Percentiles rank a stretch among this genome's conserved stretches.
Conservation (phyloP, 805 yeast genomes). For the Wickerhamiella nectarea region DNA sequence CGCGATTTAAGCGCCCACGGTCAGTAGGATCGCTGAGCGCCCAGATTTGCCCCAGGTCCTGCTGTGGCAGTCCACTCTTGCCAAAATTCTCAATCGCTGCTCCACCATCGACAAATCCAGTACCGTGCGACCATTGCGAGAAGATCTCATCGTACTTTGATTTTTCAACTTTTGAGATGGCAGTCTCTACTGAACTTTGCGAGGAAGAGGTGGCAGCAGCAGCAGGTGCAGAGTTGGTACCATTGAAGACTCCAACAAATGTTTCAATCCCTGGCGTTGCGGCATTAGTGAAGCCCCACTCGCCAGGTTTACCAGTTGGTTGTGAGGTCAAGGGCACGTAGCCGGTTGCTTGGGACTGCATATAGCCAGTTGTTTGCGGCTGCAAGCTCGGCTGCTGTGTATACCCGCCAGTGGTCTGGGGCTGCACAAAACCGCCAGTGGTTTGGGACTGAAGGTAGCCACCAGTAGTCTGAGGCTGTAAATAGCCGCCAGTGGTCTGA, state of each 20-base stretch:
- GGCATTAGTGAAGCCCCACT: slow-evolving; percentile 67
- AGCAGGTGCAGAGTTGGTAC: slow-evolving; percentile 31
- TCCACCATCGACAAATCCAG: slow-evolving; percentile 64
- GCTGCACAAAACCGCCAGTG: slow-evolving; percentile 14
- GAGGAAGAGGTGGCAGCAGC: too few species aligned
- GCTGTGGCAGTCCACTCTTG: slow-evolving; percentile 76
- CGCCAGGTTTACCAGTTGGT: slow-evolving; percentile 56
- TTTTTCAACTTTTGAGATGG: slow-evolving; percentile 80
- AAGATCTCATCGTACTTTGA: slow-evolving; percentile 75
- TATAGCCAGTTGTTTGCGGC: slow-evolving; percentile 27
- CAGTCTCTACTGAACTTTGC: slow-evolving; percentile 54
- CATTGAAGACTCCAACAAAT: slow-evolving; percentile 43
- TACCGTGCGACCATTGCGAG: slow-evolving; percentile 64
- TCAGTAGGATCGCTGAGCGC: slow-evolving; percentile 70
- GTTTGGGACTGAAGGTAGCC: slow-evolving; percentile 11
- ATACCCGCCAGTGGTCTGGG: slow-evolving; percentile 17
- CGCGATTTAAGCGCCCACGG: slow-evolving; percentile 70
- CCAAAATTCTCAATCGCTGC: slow-evolving; percentile 78
- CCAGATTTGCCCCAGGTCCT: slow-evolving; percentile 86
- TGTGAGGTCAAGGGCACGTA: slow-evolving; percentile 28
- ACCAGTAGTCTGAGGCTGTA: slow-evolving; percentile 22
- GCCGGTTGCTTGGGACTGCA: slow-evolving; percentile 12
- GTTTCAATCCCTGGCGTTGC: slow-evolving; percentile 59
- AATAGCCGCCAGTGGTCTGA: slow-evolving; percentile 3
- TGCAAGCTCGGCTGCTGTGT: slow-evolving; percentile 23